Conservation (phyloP, 2,329 filamentous ascomycete species). For the Exutisphaerella laricina region DNA sequence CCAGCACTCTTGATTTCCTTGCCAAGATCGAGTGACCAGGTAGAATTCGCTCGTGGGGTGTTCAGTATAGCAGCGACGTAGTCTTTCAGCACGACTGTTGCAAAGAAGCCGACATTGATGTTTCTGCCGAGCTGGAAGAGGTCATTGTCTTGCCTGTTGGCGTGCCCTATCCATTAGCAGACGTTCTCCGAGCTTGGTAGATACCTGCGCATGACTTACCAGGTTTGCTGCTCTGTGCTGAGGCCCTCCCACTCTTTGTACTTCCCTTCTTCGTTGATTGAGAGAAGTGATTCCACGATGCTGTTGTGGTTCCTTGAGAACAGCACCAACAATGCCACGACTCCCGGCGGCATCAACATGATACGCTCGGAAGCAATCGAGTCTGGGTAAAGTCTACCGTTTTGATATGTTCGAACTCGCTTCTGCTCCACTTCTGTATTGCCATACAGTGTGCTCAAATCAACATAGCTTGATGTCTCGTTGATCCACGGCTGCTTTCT, state of each 20-base stretch:
- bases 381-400: constrained; percentile 42
- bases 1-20: constrained; percentile 41
- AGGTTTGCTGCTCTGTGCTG: constrained; percentile 34
- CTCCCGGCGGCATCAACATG: constrained; percentile 46
- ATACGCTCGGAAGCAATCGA: constrained; percentile 43
- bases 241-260: constrained; percentile 40
- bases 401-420: constrained; percentile 40
- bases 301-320: constrained; percentile 45
- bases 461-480: constrained; percentile 45
- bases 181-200: background rate
- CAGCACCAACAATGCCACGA: constrained; percentile 39
- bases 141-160: constrained; percentile 43
- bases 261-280: constrained; percentile 42
- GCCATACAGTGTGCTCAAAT: constrained; percentile 44
- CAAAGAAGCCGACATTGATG: constrained; percentile 46
- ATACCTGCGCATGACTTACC: constrained; percentile 28
- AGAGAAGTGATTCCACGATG: constrained; percentile 38
- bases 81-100: constrained; percentile 42
- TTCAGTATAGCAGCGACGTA: constrained; percentile 46
- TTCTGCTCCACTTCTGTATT: constrained; percentile 41
- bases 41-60: constrained; percentile 41
- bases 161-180: constrained; percentile 8
- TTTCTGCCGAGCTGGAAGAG: constrained; percentile 45
- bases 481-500: constrained; percentile 40
- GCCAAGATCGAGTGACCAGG: constrained; percentile 44